Conservation (phyloP, 306 rosid species). For the Glycine latifolia region DNA sequence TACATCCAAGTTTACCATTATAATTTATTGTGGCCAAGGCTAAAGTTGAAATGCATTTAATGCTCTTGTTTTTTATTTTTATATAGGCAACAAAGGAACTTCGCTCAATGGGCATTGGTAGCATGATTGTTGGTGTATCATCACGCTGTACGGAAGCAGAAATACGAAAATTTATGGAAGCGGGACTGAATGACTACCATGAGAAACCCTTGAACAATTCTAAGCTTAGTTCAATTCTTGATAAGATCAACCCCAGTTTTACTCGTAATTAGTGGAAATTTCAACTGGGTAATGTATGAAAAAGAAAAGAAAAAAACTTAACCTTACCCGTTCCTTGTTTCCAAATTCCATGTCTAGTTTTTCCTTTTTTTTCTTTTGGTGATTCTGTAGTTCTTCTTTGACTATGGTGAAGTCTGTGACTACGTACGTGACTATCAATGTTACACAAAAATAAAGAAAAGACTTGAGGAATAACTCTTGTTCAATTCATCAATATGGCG, state of each 20-base stretch:
- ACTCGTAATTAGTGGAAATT: neutral
- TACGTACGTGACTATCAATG: neutral
- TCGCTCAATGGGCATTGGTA: constrained; percentile 70
- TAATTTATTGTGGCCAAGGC: neutral
- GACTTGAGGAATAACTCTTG: neutral
- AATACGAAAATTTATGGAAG: constrained; percentile 62
- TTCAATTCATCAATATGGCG: neutral
- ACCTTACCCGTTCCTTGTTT: neutral
- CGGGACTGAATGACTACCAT: constrained; percentile 76
- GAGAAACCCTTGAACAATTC: constrained; percentile 70
- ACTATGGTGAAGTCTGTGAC: neutral
- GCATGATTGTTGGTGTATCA: constrained; percentile 81
- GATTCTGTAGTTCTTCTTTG: neutral
- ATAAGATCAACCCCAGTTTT: constrained; percentile 35
- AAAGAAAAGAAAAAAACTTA: neutral
- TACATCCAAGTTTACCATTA: neutral
- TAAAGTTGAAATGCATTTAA: neutral
- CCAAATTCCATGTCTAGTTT: neutral
- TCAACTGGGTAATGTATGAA: neutral
- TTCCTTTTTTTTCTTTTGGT: neutral
- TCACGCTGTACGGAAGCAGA: constrained; percentile 49
- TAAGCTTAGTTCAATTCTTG: constrained; percentile 65
- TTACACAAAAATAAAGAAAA: neutral
- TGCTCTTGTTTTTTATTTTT: neutral
- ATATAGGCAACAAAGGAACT: constrained; percentile 76